Evolutionary conservation across 768 basidiomycete genomes (phyloP), one percentile per base, ranked within the genome.

Genomic region (Sarcodon aspratus): DNA sequence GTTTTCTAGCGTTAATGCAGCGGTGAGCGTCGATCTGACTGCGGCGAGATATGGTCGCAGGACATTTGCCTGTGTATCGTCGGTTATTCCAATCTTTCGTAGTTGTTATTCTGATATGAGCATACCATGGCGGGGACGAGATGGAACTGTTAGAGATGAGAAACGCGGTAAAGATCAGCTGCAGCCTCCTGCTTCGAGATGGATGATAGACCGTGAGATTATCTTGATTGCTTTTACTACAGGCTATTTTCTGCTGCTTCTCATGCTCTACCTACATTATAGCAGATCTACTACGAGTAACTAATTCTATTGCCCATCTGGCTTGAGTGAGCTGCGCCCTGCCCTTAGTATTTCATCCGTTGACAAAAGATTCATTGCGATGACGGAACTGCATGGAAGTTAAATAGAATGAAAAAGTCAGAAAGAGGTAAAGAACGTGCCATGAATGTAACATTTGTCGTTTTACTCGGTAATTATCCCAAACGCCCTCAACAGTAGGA

Each of bases 391-490:
- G 42, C 3, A 11, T 17, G n/a, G 31, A 31, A 34, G 1, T 46
- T 51, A 44, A 54, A 61, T 54, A 61, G 63, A 27, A 5, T 51
- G 52, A 59, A 40, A 54, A 38, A 37, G 54, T 55, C 47, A 58
- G 51, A 55, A n/a, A n/a, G n/a, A 48, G 48, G 54, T 48, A 34
- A 38, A 27, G 36, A 27, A 69, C 81, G 62, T 57, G 93, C 92
- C 89, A 90, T 60, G 92, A 95, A 62, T 97, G 94, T 43, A 99
- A 69, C 92, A 99, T 96, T 63, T 99, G 96, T 52, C 95, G 75
- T 73, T 99, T 99, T 52, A 99, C 96, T 55, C 96, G 75, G 63
- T 96, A 98, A 69, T 97, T 98, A 63, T 99, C 96, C 94, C 94
- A 99, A 27, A 99, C 82, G 35, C 96, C 96, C 61, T 93, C 87